These are phyloP conservation scores for Fusarium nelsonii DNA, from an alignment of 2,329 filamentous ascomycete genomes.

Conservation along the genomic window DNA sequence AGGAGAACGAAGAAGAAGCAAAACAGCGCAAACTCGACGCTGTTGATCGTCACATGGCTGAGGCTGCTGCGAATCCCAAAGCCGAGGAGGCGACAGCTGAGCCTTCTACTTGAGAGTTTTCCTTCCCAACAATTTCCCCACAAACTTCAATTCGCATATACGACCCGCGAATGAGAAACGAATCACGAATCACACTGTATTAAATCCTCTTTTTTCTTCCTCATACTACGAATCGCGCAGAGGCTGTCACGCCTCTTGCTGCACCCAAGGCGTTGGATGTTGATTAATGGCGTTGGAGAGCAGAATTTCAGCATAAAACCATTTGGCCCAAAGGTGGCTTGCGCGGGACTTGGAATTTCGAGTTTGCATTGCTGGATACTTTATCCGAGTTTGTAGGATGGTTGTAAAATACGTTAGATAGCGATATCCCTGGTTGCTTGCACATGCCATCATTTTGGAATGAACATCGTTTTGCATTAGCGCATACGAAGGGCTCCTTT, in stretches of 20 bases:
- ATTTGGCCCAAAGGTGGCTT: constrained; percentile 12
- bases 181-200: constrained; percentile 18
- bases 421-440: constrained; percentile 17
- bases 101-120: not conserved
- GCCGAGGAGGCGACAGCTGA: constrained; percentile 5
- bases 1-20: constrained; percentile 51
- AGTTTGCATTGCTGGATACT: constrained; percentile 21
- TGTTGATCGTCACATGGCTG: constrained; percentile 45
- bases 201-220: constrained; percentile 10
- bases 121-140: not conserved
- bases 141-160: constrained; percentile 1
- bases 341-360: constrained; percentile 3
- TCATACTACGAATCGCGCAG: not conserved
- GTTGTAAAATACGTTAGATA: constrained; percentile 9
- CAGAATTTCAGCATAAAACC: constrained; percentile 8
- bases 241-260: constrained; percentile 5
- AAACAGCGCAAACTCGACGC: constrained; percentile 45
- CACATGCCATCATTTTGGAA: not conserved
- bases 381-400: constrained; percentile 14
- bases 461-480: not conserved
- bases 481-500: not conserved
- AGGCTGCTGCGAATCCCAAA: constrained; percentile 36
- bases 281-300: constrained; percentile 34
- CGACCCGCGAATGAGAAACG: constrained; percentile 14
- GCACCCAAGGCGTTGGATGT: constrained; percentile 33